phyloP scores from a whole-genome alignment of 2,329 filamentous ascomycete genomes.

The Fusarium heterosporum region DNA sequence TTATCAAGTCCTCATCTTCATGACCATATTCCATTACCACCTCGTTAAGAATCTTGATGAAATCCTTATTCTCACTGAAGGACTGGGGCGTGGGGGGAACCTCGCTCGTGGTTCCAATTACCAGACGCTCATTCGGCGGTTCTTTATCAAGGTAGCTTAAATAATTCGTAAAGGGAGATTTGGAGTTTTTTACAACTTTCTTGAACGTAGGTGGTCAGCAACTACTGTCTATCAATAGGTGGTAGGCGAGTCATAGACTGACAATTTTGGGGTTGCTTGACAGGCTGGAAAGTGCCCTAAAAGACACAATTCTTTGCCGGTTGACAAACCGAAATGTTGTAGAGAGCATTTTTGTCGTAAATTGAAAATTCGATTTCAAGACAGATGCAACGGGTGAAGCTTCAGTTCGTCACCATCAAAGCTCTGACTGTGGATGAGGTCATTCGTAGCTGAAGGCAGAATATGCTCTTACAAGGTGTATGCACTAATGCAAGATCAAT shows the following conservation, averaged over 20 bases:
- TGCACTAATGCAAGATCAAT: conserved; percentile 51
- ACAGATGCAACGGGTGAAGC: not conserved
- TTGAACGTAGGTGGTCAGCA: conserved; percentile 48
- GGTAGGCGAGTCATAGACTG: conserved; percentile 45
- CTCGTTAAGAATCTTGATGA: conserved; percentile 68
- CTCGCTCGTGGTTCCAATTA: conserved; percentile 69
- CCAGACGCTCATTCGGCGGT: conserved; percentile 65
- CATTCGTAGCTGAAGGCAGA: conserved; percentile 39
- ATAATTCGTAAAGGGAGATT: conserved; percentile 60
- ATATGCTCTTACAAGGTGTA: conserved; percentile 41
- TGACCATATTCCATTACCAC: conserved; percentile 67
- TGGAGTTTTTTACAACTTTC: conserved; percentile 68
- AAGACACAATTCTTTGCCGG: conserved; percentile 34
- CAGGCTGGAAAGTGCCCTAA: conserved; percentile 59
- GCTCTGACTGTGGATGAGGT: conserved; percentile 48
- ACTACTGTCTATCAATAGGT: not conserved
- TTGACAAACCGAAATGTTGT: conserved; percentile 42
- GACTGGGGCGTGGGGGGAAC: conserved; percentile 71
- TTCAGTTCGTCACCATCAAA: conserved; percentile 1
- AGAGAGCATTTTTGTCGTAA: conserved; percentile 44
- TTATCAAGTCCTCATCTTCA: conserved; percentile 65
- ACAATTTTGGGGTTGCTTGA: conserved; percentile 67
- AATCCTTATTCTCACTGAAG: conserved; percentile 69
- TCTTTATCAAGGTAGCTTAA: conserved; percentile 70
- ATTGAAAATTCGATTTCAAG: conserved; percentile 12